Conservation (phyloP, 495 filamentous ascomycete genomes). For the Hyphodiscus hymeniophilus region DNA sequence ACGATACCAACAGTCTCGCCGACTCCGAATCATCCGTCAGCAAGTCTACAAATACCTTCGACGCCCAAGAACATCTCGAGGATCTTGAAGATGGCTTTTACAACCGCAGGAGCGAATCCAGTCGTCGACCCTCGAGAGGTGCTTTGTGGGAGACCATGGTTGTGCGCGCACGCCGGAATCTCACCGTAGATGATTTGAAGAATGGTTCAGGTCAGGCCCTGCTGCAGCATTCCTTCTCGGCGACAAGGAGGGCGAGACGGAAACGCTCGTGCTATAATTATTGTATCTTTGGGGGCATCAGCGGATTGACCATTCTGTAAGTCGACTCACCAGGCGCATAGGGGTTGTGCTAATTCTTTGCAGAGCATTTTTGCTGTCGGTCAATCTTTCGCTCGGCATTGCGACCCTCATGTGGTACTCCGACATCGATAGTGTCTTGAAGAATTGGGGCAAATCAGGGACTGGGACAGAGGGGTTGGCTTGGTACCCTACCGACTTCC, state of each 20-base stretch:
- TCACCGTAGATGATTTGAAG: neutral
- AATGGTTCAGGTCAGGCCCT: neutral
- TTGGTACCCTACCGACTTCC: constrained; percentile 67
- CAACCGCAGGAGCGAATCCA: neutral
- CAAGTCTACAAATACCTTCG: neutral
- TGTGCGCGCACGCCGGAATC: constrained; percentile 2
- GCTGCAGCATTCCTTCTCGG: neutral
- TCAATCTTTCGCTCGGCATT: constrained; percentile 43
- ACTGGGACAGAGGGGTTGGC: constrained; percentile 38
- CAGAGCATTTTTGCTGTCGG: constrained; percentile 29
- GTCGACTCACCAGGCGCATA: constrained; percentile 4
- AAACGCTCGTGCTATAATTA: constrained; percentile 19
- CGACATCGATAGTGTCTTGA: constrained; percentile 45
- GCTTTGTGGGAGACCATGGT: constrained; percentile 4
- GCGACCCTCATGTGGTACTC: constrained; percentile 47
- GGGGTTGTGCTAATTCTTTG: neutral
- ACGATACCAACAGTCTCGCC: neutral
- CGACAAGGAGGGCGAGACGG: constrained; percentile 3
- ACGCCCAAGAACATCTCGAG: neutral
- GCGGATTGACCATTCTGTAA: constrained; percentile 28
- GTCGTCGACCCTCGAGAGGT: neutral
- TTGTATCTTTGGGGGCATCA: constrained; percentile 21
- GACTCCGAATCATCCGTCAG: neutral
- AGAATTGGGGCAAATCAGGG: constrained; percentile 42
- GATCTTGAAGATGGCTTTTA: neutral